Conservation (phyloP, 441 rosid species). For the Capsella rubella region DNA sequence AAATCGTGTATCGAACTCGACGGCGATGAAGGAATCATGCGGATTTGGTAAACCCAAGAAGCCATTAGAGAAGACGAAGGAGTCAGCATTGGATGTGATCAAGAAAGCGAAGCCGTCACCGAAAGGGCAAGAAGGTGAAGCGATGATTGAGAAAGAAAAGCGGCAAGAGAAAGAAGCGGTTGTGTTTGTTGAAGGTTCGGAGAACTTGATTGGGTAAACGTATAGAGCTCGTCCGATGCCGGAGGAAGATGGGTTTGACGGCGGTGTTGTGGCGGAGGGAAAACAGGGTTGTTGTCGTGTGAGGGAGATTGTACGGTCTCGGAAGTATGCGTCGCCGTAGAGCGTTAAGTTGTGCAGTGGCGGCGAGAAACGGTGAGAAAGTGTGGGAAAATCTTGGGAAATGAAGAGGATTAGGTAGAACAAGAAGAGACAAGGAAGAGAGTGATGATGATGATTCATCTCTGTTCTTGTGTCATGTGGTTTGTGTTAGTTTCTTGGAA, state of each 20-base stretch:
- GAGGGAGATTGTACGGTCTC: constrained; percentile 62
- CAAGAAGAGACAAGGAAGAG: constrained; percentile 46
- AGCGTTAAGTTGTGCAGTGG: constrained; percentile 60
- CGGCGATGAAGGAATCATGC: constrained; percentile 69
- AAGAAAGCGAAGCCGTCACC: constrained; percentile 86
- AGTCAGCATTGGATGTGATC: constrained; percentile 74
- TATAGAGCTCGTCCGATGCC: constrained; percentile 73
- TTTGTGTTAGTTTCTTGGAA: not conserved
- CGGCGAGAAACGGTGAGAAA: constrained; percentile 44
- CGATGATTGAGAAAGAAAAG: constrained; percentile 72
- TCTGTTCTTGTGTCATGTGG: not conserved
- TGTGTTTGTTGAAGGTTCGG: constrained; percentile 55
- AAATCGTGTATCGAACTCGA: constrained; percentile 76
- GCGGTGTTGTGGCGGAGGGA: constrained; percentile 19
- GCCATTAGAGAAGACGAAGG: constrained; percentile 67
- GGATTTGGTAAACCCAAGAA: constrained; percentile 74
- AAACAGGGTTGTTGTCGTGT: constrained; percentile 62
- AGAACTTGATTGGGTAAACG: constrained; percentile 62
- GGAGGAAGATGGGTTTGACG: constrained; percentile 43
- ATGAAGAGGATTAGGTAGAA: constrained; percentile 46
- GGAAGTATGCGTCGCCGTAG: constrained; percentile 68
- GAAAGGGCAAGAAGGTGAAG: constrained; percentile 61
- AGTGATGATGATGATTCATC: constrained; percentile 42
- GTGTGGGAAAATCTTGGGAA: constrained; percentile 44
- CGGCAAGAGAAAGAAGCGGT: constrained; percentile 71